Percentiles rank a stretch among this genome's conserved stretches.
Conservation (phyloP, 371 early-diverging fungal species). For the Basidiobolus heterosporus region DNA sequence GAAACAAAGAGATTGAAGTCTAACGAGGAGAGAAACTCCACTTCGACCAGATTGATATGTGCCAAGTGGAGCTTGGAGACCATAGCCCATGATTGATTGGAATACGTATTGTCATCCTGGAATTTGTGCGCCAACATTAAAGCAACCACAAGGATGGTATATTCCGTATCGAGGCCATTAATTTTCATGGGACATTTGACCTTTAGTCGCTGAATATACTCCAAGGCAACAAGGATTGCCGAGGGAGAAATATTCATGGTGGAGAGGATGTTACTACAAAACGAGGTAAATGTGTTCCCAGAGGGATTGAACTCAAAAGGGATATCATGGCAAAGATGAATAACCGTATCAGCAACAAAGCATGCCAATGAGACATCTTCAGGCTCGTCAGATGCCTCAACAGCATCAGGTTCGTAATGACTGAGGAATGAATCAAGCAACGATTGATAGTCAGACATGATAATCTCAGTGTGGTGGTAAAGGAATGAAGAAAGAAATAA, state of each 20-base stretch:
- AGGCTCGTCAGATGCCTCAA: too few species aligned
- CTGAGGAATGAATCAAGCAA: too few species aligned
- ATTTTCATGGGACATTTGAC: slow-evolving; percentile 39
- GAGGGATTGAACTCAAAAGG: background rate
- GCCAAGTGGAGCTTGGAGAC: slow-evolving; percentile 43
- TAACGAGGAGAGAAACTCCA: slow-evolving; percentile 44
- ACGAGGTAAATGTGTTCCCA: slow-evolving; percentile 15
- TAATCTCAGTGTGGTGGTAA: too few species aligned
- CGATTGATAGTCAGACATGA: too few species aligned
- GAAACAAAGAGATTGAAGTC: slow-evolving; percentile 36
- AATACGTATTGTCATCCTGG: slow-evolving; percentile 48
- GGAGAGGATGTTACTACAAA: slow-evolving; percentile 27
- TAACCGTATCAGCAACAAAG: slow-evolving; percentile 6
- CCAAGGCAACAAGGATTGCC: slow-evolving; percentile 33
- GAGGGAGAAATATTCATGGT: slow-evolving; percentile 48
- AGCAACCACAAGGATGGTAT: slow-evolving; percentile 32
- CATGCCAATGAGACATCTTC: background rate
- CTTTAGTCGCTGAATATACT: slow-evolving; percentile 41
- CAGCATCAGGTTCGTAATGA: too few species aligned
- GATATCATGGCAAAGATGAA: slow-evolving; percentile 1
- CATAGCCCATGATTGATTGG: slow-evolving; percentile 53
- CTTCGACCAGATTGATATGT: slow-evolving; percentile 50
- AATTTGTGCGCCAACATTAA: slow-evolving; percentile 56
- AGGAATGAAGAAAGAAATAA: too few species aligned
- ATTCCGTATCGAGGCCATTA: slow-evolving; percentile 57